Percentiles rank a stretch among this genome's conserved stretches.
Conservation (phyloP, 331 rosid species). For the Spiraea crenata region DNA sequence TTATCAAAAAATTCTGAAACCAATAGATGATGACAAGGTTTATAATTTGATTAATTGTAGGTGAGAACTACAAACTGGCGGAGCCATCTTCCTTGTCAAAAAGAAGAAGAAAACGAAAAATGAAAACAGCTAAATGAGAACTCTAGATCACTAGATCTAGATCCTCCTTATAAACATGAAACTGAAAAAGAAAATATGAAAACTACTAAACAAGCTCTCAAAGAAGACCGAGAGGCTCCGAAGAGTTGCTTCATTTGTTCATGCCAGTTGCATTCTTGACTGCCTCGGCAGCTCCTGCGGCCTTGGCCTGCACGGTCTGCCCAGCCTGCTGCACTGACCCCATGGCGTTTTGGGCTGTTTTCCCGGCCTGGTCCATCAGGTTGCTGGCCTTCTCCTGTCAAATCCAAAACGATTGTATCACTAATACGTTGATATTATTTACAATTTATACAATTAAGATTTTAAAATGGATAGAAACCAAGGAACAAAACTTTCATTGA, state of each 20-base stretch:
- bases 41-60: not conserved
- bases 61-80: not conserved
- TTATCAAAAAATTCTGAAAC: too few species aligned
- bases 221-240: not conserved
- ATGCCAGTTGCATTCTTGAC: conserved; percentile 70
- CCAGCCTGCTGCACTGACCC: conserved; percentile 33
- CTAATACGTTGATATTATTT: too few species aligned
- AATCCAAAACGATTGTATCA: not conserved
- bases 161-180: not conserved
- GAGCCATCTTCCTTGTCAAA: not conserved
- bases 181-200: not conserved
- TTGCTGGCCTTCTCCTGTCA: conserved; percentile 37
- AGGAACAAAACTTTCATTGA: too few species aligned
- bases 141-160: not conserved
- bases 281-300: conserved; percentile 62
- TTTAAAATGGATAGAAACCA: too few species aligned
- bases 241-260: conserved; percentile 38
- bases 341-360: conserved; percentile 32
- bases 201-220: not conserved
- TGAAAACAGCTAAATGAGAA: not conserved
- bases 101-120: not conserved
- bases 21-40: too few species aligned
- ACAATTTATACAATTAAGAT: too few species aligned
- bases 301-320: conserved; percentile 39
- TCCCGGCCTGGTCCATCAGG: conserved; percentile 32